Evolutionary conservation across 148 eudicot genomes (phyloP), one percentile per base, ranked within the genome.

Genomic region (Simmondsia chinensis): DNA sequence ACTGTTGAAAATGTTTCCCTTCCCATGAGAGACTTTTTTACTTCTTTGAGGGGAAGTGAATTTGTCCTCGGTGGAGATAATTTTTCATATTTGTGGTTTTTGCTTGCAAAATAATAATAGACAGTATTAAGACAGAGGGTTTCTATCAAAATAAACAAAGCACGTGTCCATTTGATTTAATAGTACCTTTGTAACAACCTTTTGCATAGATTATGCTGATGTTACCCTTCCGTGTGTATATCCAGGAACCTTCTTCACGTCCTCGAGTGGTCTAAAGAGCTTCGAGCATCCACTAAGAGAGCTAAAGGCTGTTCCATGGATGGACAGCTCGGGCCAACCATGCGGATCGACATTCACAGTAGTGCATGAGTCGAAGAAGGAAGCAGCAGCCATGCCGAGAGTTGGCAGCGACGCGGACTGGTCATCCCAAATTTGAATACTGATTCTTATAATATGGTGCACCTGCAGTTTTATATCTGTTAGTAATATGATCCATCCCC

Each of bases 351-450:
- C 75, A 39, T 85, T 77, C 43, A 53, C 65, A 54, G 86, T 85
- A 32, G 72, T 54, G 5, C 46, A 71, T 9, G 95, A 68, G 43
- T 35, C 89, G n/a, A 63, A 56, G 47, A 77, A 69, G 48, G 71
- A 59, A 43, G 41, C 73, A 30, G 20, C 48, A 31, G 75, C 69
- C 12, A 85, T 85, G 72, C 95, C 89, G 3, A 66, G 89, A 61
- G 95, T 85, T 57, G 82, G 69, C 37, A 85, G 85, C 51, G 80
- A 81, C 54, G 95, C 89, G 5, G 80, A 85, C 42, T 85, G 89
- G 95, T 77, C 86, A 7, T 49, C 11, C 9, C 37, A 44, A n/a
- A 23, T 54, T 22, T 63, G 34, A 55, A n/a, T n/a, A n/a, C n/a
- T n/a, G n/a, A n/a, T n/a, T n/a, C n/a, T n/a, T n/a, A n/a, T n/a